Conservation (phyloP, 306 rosid genomes). For the Comarum palustre region DNA sequence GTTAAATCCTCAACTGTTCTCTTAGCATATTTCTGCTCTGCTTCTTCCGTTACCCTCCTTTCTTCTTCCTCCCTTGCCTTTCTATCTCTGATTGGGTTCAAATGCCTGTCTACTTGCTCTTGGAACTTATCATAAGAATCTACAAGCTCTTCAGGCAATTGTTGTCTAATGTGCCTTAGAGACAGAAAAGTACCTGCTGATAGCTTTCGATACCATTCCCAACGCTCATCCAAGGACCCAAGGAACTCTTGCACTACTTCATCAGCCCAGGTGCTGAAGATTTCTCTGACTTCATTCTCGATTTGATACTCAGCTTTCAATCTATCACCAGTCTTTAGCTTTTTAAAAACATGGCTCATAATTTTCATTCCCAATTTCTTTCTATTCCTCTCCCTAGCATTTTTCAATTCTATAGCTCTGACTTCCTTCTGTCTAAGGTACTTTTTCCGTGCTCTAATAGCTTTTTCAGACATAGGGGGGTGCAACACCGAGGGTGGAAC, state of each 20-base stretch:
- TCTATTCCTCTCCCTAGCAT: conserved; percentile 82
- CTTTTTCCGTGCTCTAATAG: conserved; percentile 79
- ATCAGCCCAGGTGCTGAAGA: conserved; percentile 67
- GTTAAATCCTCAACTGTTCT: conserved; percentile 77
- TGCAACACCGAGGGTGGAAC: conserved; percentile 63
- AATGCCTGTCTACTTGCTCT: conserved; percentile 66
- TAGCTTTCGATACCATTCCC: conserved; percentile 63
- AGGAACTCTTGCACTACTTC: conserved; percentile 66
- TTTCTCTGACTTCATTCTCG: conserved; percentile 56
- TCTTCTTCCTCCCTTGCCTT: conserved; percentile 60
- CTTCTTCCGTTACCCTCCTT: conserved; percentile 56
- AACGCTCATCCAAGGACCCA: conserved; percentile 56
- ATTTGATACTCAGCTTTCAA: conserved; percentile 59
- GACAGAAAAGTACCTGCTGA: conserved; percentile 73
- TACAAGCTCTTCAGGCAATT: conserved; percentile 65
- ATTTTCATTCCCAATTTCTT: conserved; percentile 71
- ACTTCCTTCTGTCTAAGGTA: conserved; percentile 86
- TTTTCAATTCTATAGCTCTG: conserved; percentile 59
- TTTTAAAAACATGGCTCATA: conserved; percentile 63
- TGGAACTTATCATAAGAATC: conserved; percentile 78
- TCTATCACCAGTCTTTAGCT: conserved; percentile 48
- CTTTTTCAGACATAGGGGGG: conserved; percentile 75
- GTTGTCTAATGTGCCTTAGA: conserved; percentile 68
- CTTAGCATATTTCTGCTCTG: conserved; percentile 59
- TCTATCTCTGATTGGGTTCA: conserved; percentile 60